Conservation (phyloP, 1,284 basidiomycete species). For the Puccinia triticina region DNA sequence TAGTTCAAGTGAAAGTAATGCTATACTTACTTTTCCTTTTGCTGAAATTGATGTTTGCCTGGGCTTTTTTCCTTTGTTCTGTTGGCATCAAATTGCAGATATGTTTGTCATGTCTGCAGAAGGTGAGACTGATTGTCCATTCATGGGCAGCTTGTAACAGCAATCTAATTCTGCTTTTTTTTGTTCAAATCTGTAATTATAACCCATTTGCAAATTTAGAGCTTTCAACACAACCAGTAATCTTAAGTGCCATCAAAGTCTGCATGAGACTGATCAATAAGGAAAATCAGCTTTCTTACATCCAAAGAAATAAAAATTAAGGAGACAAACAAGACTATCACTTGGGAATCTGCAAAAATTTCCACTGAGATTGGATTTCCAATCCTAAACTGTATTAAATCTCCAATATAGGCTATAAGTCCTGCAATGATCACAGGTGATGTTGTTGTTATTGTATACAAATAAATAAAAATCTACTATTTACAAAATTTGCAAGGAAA, state of each 20-base stretch:
- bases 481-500: too few species aligned
- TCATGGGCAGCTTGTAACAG: too few species aligned
- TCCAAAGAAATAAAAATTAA: background rate
- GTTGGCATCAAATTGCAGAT: background rate
- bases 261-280: slow-evolving; percentile 40
- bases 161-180: too few species aligned
- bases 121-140: slow-evolving; percentile 26
- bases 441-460: too few species aligned
- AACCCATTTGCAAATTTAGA: too few species aligned
- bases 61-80: background rate
- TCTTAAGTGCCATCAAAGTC: slow-evolving; percentile 45
- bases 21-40: background rate
- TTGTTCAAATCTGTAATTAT: too few species aligned
- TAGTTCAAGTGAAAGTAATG: too few species aligned
- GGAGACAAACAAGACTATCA: background rate
- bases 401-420: background rate
- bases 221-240: slow-evolving; percentile 51
- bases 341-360: background rate
- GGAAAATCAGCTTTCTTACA: background rate
- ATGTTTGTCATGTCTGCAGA: slow-evolving; percentile 45
- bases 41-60: background rate
- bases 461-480: too few species aligned
- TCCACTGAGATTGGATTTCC: background rate
- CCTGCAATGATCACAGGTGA: too few species aligned
- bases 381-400: background rate